Base-by-base conservation (phyloP, 306 rosid species). In the Arachis hypogaea region DNA sequence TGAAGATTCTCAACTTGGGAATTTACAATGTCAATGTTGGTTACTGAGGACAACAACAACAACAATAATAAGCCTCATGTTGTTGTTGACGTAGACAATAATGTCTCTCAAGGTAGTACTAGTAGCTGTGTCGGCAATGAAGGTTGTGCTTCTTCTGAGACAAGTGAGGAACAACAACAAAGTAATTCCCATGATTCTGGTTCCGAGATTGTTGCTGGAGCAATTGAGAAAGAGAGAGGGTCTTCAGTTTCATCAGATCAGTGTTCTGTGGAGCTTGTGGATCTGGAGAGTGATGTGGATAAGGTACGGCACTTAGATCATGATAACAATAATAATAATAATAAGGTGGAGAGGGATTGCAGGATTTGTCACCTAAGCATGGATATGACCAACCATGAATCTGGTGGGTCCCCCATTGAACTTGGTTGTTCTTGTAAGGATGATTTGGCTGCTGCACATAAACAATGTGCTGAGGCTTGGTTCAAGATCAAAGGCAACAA, bases 401-500 rank as follows among this genome's bases (percentile, higher is more conserved):
- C 96, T 80, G 97, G 92, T 80, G 97, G 93, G 57, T 81, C 75
- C 77, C 90, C 96, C 58, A 87, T 93, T 51, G 97, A 93, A 81
- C 71, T 93, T 42, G 97, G 98, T 11, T 93, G 98, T 75, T 93
- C 92, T 71, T 93, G 98, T 18, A 93, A 93, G 78, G 92, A 87
- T 14, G 98, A 93, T 83, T 87, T 93, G 83, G 98, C 95, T 83
- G 97, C 93, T 84, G 93, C 98, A 9, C 98, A 93, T 59, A 93
- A 88, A 47, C 92, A 90, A 7, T 93, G 98, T 87, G 98, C 97
- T 54, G 97, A 93, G 76, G 93, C 97, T 80, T 93, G 97, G 97
- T 93, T 93, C 90, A 88, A 90, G 82, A 90, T 93, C 84, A 93
- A 93, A 87, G 98, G 98, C 3, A 86, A 90, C 83, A 93, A 85